These are phyloP conservation scores for Neopestalotiopsis rosae DNA, from an alignment of 2,329 filamentous ascomycete species.

Conservation along the genomic window DNA sequence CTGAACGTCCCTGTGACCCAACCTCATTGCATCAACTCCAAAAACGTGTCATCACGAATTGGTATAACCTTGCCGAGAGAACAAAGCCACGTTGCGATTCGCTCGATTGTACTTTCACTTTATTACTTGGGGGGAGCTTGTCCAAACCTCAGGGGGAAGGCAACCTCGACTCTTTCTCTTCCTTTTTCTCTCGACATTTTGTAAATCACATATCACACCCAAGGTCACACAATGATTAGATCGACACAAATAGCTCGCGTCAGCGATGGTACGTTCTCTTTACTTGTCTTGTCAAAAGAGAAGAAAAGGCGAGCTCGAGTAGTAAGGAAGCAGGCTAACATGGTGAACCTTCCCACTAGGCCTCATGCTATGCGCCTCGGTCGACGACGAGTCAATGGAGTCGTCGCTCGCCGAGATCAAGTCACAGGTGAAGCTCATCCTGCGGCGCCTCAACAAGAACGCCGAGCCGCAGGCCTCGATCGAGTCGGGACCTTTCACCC, in stretches of 20 bases:
- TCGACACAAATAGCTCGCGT: constrained; percentile 94
- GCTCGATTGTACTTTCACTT: not conserved
- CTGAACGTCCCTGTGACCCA: not conserved
- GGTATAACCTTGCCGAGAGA: not conserved
- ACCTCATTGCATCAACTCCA: not conserved
- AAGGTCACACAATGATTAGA: constrained; percentile 69
- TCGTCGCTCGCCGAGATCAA: constrained; percentile 86
- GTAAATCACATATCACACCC: not conserved
- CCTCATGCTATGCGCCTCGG: constrained; percentile 91
- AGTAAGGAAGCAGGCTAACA: constrained; percentile 24
- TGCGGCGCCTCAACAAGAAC: constrained; percentile 86
- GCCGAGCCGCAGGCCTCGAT: constrained; percentile 91
- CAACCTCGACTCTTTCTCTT: not conserved
- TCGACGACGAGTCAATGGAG: constrained; percentile 87
- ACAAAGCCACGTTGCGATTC: constrained; percentile 21
- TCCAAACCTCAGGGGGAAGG: not conserved
- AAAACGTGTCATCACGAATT: not conserved
- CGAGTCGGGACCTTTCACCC: constrained; percentile 79
- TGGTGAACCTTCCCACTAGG: constrained; percentile 55
- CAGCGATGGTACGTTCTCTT: constrained; percentile 67
- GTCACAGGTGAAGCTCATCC: constrained; percentile 85
- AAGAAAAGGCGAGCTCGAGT: no score
- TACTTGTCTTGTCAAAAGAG: not conserved
- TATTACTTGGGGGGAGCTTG: not conserved
- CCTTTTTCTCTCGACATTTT: not conserved